These are phyloP conservation scores for Metschnikowia bowlesiae DNA, from an alignment of 805 yeast species.

Conservation along the genomic window DNA sequence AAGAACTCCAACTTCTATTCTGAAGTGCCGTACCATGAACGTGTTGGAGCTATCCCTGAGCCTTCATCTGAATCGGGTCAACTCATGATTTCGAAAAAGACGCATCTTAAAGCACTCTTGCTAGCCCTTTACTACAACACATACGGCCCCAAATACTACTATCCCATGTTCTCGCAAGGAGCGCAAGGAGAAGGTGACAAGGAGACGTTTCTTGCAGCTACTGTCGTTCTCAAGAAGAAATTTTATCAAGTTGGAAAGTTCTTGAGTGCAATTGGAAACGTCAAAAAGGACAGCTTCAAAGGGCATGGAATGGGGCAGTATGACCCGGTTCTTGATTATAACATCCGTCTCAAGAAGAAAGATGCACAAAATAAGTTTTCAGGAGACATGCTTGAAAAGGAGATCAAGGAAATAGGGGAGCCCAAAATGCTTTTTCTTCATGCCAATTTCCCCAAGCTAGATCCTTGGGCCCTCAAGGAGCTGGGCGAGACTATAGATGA, in stretches of 20 bases:
- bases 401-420: constrained; percentile 4
- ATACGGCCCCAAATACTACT: constrained; percentile 42
- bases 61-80: constrained; percentile 71
- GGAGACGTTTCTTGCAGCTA: constrained; percentile 72
- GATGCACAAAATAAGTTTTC: constrained; percentile 6
- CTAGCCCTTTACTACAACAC: constrained; percentile 62
- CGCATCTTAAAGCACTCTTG: constrained; percentile 54
- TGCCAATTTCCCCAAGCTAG: constrained; percentile 63
- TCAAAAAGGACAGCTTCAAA: constrained; percentile 37
- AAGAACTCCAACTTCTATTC: constrained; percentile 7
- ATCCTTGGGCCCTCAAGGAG: constrained; percentile 52
- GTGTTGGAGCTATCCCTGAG: constrained; percentile 65
- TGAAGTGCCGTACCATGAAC: constrained; percentile 52
- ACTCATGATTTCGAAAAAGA: constrained; percentile 50
- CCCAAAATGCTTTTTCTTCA: constrained; percentile 49
- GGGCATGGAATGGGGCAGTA: constrained; percentile 79
- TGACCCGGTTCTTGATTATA: constrained; percentile 60
- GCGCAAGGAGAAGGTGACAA: constrained; percentile 76
- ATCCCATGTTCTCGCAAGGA: constrained; percentile 42
- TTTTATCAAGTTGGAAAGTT: constrained; percentile 53
- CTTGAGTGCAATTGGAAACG: constrained; percentile 50
- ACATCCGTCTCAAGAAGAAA: constrained; percentile 9
- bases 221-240: constrained; percentile 43
- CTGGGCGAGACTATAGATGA: constrained; percentile 38
- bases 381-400: constrained; percentile 6